Conservation (phyloP, 2,329 filamentous ascomycete species). For the Paecilomyces dactylethromorphus region DNA sequence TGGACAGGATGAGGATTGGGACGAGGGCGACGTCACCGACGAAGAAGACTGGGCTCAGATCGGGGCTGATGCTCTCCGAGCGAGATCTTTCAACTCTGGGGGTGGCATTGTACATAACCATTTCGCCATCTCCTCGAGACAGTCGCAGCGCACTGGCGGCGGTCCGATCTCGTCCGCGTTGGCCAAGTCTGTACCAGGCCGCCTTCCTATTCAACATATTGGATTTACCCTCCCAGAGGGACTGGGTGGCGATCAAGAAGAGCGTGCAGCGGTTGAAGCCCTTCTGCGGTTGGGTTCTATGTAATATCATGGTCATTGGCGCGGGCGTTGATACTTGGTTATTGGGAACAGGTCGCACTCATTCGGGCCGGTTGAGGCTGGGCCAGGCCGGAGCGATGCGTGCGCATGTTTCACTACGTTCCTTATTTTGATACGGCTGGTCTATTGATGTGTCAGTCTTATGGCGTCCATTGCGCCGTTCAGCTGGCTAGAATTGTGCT, state of each 20-base stretch:
- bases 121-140: slow-evolving; percentile 32
- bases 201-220: slow-evolving; percentile 25
- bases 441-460: background rate
- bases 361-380: slow-evolving; percentile 17
- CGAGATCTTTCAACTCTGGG: slow-evolving; percentile 47
- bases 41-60: slow-evolving; percentile 94
- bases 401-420: slow-evolving; percentile 5
- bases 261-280: slow-evolving; percentile 44
- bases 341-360: slow-evolving; percentile 2
- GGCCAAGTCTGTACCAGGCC: slow-evolving; percentile 34
- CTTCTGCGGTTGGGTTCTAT: slow-evolving; percentile 43
- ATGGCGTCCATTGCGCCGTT: background rate
- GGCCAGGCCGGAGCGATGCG: slow-evolving; percentile 14
- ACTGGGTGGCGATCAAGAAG: slow-evolving; percentile 30
- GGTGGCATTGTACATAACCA: slow-evolving; percentile 32
- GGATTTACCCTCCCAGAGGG: slow-evolving; percentile 26
- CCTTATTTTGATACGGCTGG: slow-evolving; percentile 6
- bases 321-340: slow-evolving; percentile 10
- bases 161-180: slow-evolving; percentile 32
- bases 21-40: slow-evolving; percentile 83
- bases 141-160: slow-evolving; percentile 18
- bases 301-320: slow-evolving; percentile 28
- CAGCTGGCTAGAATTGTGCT: slow-evolving; percentile 4
- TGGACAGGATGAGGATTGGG: slow-evolving; percentile 65
- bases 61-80: slow-evolving; percentile 76